phyloP scores from a whole-genome alignment of 1,284 basidiomycete species.

The Marasmius fiardii region DNA sequence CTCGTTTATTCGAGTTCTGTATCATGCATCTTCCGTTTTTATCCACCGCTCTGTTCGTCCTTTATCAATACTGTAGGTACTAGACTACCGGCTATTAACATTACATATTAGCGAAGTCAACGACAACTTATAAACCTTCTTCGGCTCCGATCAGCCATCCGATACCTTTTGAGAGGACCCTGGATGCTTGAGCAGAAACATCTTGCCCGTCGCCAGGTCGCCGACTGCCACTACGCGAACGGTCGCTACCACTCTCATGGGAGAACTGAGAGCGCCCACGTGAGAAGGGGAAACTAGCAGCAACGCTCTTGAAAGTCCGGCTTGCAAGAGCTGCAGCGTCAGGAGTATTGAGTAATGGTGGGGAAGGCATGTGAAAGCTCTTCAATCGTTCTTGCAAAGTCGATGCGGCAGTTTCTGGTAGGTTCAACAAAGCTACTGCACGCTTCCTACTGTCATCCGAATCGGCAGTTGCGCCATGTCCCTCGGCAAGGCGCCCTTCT shows the following conservation, averaged over 20 bases:
- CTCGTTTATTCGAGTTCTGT: too few species aligned
- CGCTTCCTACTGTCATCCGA: slow-evolving; percentile 20
- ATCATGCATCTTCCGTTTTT: too few species aligned
- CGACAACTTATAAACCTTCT: slow-evolving; percentile 30
- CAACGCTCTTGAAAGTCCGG: slow-evolving; percentile 69
- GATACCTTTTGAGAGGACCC: slow-evolving; percentile 76
- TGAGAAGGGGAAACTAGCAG: slow-evolving; percentile 72
- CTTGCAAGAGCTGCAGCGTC: slow-evolving; percentile 73
- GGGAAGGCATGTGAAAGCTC: slow-evolving; percentile 60
- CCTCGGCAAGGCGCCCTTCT: slow-evolving; percentile 35
- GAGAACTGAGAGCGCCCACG: slow-evolving; percentile 44
- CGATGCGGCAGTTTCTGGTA: slow-evolving; percentile 31
- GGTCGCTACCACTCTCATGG: slow-evolving; percentile 33
- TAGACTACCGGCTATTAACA: too few species aligned
- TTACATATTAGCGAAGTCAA: neutral
- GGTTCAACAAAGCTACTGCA: slow-evolving; percentile 16
- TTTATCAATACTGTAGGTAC: too few species aligned
- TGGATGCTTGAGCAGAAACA: slow-evolving; percentile 67
- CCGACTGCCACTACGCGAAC: slow-evolving; percentile 39
- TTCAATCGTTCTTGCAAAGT: slow-evolving; percentile 60
- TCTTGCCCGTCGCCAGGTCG: slow-evolving; percentile 48
- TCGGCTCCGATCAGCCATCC: slow-evolving; percentile 87
- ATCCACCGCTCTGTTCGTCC: too few species aligned
- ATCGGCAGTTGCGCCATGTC: slow-evolving; percentile 23
- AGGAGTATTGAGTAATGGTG: slow-evolving; percentile 61